These are phyloP conservation scores for Picochlorum sp. DNA, from an alignment of 139 green algal species.

Conservation along the genomic window DNA sequence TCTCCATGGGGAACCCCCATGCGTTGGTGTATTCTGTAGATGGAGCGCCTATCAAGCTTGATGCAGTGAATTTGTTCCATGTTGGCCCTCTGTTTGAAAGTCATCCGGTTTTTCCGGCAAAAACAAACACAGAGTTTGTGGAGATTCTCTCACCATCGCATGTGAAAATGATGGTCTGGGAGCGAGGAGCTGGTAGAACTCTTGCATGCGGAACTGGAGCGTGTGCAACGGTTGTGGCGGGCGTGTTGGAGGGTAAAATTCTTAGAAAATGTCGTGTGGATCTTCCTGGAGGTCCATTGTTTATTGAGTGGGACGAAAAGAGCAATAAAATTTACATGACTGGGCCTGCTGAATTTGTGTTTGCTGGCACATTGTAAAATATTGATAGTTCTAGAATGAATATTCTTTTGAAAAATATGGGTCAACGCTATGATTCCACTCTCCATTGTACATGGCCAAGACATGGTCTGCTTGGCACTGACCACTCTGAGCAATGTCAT, in stretches of 20 bases:
- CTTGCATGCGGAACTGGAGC: slow-evolving; percentile 95
- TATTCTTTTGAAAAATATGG: slow-evolving; percentile 49
- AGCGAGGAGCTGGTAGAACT: slow-evolving; percentile 90
- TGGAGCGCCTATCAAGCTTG: slow-evolving; percentile 63
- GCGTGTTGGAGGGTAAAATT: slow-evolving; percentile 82
- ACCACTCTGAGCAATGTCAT: slow-evolving; percentile 50
- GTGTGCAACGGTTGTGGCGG: slow-evolving; percentile 92
- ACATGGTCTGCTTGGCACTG: slow-evolving; percentile 52
- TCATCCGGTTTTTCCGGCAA: slow-evolving; percentile 81
- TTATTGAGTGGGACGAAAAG: slow-evolving; percentile 89
- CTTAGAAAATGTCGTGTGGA: slow-evolving; percentile 71
- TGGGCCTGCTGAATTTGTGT: slow-evolving; percentile 83
- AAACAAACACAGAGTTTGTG: slow-evolving; percentile 79
- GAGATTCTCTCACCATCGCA: slow-evolving; percentile 58
- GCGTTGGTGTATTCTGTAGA: slow-evolving; percentile 71
- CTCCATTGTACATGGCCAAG: slow-evolving; percentile 58
- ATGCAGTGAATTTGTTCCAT: slow-evolving; percentile 53
- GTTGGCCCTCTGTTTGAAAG: slow-evolving; percentile 88
- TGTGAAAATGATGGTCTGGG: slow-evolving; percentile 93
- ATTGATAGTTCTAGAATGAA: slow-evolving; percentile 19
- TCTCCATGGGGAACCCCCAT: slow-evolving; percentile 98
- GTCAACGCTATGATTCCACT: slow-evolving; percentile 59
- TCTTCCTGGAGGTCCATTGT: slow-evolving; percentile 86
- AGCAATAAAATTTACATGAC: slow-evolving; percentile 97
- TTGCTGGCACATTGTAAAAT: slow-evolving; percentile 42